A percentile compares a stretch with the other conserved stretches of the same genome.
phyloP scores from a whole-genome alignment of 2,329 filamentous ascomycete species.

The Triangularia setosa region DNA sequence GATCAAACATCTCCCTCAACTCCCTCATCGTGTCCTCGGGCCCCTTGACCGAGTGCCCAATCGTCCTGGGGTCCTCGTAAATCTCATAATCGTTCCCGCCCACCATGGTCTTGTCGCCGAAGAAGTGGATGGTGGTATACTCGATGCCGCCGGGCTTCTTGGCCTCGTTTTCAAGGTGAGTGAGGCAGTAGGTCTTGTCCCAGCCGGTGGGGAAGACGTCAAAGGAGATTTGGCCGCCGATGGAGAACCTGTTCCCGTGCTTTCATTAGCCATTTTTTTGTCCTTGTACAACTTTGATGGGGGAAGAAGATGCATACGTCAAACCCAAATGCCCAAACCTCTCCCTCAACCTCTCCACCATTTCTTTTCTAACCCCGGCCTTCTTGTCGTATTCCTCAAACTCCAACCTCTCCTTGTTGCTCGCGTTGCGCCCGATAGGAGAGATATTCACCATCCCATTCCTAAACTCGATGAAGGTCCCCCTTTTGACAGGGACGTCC shows the following conservation, averaged over 20 bases:
- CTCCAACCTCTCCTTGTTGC: conserved; percentile 72
- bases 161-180: conserved; percentile 79
- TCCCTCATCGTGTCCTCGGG: conserved; percentile 79
- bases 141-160: conserved; percentile 64
- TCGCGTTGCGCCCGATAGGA: conserved; percentile 80
- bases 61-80: conserved; percentile 73
- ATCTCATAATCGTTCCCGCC: conserved; percentile 98
- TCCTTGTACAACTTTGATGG: neutral
- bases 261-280: neutral
- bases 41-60: conserved; percentile 76
- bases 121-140: conserved; percentile 93
- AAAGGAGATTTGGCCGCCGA: conserved; percentile 97
- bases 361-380: conserved; percentile 69
- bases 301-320: conserved; percentile 53
- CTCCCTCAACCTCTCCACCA: conserved; percentile 74
- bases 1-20: conserved; percentile 75
- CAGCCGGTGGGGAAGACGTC: conserved; percentile 95
- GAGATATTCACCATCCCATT: conserved; percentile 89
- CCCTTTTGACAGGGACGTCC: conserved; percentile 77
- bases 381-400: conserved; percentile 78
- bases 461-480: conserved; percentile 83
- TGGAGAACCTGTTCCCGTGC: conserved; percentile 64
- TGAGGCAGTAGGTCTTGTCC: conserved; percentile 98
- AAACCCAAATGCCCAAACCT: conserved; percentile 79
- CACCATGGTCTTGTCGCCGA: conserved; percentile 88